A percentile compares a stretch with the other conserved stretches of the same genome.
Evolutionary conservation across 2,329 filamentous ascomycete genomes (phyloP).

Genomic region (Monosporascus sp.): DNA sequence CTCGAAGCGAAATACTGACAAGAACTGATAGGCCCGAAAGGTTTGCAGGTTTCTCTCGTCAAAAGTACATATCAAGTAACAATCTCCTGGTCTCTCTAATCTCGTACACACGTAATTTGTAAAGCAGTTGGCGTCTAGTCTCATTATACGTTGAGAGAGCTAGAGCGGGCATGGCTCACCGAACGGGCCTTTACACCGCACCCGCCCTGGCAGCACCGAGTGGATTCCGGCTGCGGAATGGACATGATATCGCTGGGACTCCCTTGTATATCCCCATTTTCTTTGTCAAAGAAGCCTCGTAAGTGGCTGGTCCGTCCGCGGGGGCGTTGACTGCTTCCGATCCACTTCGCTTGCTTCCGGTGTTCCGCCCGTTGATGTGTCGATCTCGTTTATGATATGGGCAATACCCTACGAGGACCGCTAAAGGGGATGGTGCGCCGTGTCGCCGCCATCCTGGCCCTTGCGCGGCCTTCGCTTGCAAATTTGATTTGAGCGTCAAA

Average conservation of each 20-base stretch:
- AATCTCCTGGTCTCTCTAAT: no score
- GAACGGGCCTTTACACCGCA: slow-evolving; percentile 1
- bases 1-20: neutral
- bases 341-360: neutral
- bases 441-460: neutral
- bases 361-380: neutral
- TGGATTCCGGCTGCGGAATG: neutral
- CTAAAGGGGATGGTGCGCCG: neutral
- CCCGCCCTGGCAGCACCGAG: neutral
- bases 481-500: neutral
- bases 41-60: no score
- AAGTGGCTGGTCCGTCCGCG: neutral
- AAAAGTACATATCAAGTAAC: no score
- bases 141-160: no score
- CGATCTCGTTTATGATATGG: neutral
- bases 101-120: no score
- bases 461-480: neutral
- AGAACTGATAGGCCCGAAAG: no score
- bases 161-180: neutral
- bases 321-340: neutral
- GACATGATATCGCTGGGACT: neutral
- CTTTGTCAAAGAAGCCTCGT: neutral
- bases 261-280: neutral
- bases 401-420: neutral
- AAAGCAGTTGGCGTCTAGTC: no score